phyloP scores from a whole-genome alignment of 2,329 filamentous ascomycete species.

The Arthrinium puccinioides region DNA sequence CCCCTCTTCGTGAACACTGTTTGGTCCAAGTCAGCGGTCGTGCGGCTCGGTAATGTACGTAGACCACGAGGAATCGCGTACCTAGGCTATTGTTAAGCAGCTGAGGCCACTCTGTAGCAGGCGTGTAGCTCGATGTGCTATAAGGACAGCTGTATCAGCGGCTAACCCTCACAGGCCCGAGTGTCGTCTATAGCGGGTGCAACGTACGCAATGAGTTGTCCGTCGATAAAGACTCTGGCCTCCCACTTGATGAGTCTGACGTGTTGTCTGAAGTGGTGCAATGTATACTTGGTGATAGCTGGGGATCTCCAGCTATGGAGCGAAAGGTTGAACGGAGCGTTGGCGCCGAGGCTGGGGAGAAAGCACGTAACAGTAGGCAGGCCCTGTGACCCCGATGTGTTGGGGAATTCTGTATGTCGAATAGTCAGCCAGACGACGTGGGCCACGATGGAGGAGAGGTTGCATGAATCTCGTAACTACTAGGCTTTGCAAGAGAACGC shows the following conservation, averaged over 20 bases:
- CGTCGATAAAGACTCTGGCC: constrained; percentile 62
- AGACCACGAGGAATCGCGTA: constrained; percentile 20
- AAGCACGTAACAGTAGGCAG: constrained; percentile 67
- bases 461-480: too few relatives aligned
- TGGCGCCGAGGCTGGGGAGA: constrained; percentile 26
- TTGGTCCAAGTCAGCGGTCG: not conserved
- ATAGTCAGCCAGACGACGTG: too few relatives aligned
- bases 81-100: constrained; percentile 38
- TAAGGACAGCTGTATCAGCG: too few relatives aligned
- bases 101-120: constrained; percentile 42
- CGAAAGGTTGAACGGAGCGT: constrained; percentile 61
- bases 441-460: too few relatives aligned
- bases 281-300: constrained; percentile 48
- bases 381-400: constrained; percentile 37
- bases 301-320: constrained; percentile 67
- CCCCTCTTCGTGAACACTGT: constrained; percentile 49
- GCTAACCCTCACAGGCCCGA: too few relatives aligned
- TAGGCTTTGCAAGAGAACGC: constrained; percentile 9
- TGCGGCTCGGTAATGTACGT: too few relatives aligned
- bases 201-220: constrained; percentile 52
- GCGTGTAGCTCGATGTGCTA: too few relatives aligned
- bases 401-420: constrained; percentile 46
- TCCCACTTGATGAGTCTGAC: constrained; percentile 54
- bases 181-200: too few relatives aligned
- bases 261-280: constrained; percentile 47